Conservation (phyloP, 192 early-diverging fungal species). For the Dispira simplex region DNA sequence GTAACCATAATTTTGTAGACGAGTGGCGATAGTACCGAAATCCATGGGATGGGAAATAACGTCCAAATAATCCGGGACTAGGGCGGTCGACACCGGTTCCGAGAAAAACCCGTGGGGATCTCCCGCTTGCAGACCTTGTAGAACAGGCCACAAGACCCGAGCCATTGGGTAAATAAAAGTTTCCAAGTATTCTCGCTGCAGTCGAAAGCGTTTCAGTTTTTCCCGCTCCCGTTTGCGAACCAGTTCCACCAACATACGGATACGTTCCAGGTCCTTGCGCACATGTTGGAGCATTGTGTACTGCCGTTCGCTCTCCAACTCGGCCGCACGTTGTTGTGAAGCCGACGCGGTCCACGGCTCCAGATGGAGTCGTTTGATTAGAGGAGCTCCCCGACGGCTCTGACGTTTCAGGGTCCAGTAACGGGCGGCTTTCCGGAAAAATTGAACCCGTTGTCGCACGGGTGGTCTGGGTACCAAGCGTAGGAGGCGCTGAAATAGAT, state of each 20-base stretch:
- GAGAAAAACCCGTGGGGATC: conserved; percentile 54
- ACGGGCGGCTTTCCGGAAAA: conserved; percentile 55
- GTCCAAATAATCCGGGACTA: conserved; percentile 62
- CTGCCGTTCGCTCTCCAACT: conserved; percentile 55
- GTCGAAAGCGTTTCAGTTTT: conserved; percentile 30
- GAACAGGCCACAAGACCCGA: conserved; percentile 38
- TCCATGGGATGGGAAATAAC: conserved; percentile 65
- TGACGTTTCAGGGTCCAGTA: conserved; percentile 96
- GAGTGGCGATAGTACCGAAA: conserved; percentile 43
- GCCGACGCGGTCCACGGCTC: conserved; percentile 92
- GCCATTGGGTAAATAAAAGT: conserved; percentile 53
- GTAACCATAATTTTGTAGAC: conserved; percentile 41
- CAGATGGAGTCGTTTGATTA: conserved; percentile 89
- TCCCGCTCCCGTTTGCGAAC: conserved; percentile 50
- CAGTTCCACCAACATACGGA: conserved; percentile 70
- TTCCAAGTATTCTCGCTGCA: conserved; percentile 50
- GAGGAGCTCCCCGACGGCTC: conserved; percentile 76
- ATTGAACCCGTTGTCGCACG: conserved; percentile 29
- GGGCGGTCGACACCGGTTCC: conserved; percentile 44
- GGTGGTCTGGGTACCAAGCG: conserved; percentile 12
- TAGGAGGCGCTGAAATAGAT: conserved; percentile 35
- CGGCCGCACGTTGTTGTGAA: conserved; percentile 56
- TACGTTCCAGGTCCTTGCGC: conserved; percentile 76
- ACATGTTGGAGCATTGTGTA: conserved; percentile 36
- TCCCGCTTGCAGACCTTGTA: conserved; percentile 54